Evolutionary conservation across 805 yeast genomes (phyloP).

Genomic region (Danielia reshetovae): DNA sequence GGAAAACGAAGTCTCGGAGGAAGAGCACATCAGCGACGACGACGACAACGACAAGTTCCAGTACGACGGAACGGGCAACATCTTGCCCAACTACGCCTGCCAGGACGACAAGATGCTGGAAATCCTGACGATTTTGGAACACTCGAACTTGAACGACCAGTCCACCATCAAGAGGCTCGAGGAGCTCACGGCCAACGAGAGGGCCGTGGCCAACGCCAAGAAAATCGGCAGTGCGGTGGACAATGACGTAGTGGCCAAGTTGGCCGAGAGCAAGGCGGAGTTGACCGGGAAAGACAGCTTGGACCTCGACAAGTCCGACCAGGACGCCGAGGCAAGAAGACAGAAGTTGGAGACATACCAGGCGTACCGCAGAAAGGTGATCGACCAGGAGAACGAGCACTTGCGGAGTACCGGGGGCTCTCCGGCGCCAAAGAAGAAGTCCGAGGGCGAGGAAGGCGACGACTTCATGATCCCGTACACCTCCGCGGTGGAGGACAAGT

Average conservation of each 20-base stretch:
- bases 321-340: conserved; percentile 44
- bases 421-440: conserved; percentile 5
- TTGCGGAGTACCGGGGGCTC: conserved; percentile 10
- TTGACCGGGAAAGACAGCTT: conserved; percentile 42
- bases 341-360: conserved; percentile 56
- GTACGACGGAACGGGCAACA: conserved; percentile 56
- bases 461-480: conserved; percentile 60
- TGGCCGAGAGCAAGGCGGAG: conserved; percentile 34
- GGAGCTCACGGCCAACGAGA: conserved; percentile 53
- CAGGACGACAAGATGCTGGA: conserved; percentile 39
- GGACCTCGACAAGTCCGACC: conserved; percentile 42
- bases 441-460: conserved; percentile 9
- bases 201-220: conserved; percentile 57
- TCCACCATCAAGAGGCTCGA: conserved; percentile 49
- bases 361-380: conserved; percentile 53
- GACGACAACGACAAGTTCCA: conserved; percentile 55
- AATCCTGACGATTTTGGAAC: conserved; percentile 32
- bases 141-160: conserved; percentile 42
- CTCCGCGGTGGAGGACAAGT: conserved; percentile 59
- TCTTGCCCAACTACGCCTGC: conserved; percentile 54
- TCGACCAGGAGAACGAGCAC: conserved; percentile 51
- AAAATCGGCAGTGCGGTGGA: conserved; percentile 37
- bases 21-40: conserved; percentile 58
- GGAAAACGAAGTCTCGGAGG: conserved; percentile 46
- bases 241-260: conserved; percentile 27